These are phyloP conservation scores for Penicillium brevicompactum DNA, from an alignment of 2,329 filamentous ascomycete genomes.

Conservation along the genomic window DNA sequence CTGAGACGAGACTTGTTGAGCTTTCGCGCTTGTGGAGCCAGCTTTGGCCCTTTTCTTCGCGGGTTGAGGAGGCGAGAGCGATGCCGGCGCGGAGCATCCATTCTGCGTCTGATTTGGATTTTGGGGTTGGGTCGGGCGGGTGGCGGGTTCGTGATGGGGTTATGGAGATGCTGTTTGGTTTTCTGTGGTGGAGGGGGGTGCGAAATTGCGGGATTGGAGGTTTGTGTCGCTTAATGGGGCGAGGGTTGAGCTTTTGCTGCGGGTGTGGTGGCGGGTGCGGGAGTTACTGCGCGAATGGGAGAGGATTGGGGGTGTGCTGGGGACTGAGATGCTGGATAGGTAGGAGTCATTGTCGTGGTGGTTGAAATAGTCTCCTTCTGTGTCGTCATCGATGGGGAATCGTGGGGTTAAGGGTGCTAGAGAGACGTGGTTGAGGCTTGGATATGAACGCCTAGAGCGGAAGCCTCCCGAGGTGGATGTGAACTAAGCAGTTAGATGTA, in stretches of 20 bases:
- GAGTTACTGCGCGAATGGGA: constrained; percentile 46
- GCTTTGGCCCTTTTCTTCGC: constrained; percentile 64
- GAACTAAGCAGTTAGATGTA: constrained; percentile 16
- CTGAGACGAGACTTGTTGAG: constrained; percentile 54
- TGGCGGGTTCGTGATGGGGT: not conserved
- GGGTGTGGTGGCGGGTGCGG: constrained; percentile 31
- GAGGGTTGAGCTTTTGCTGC: constrained; percentile 39
- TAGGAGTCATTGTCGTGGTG: constrained; percentile 32
- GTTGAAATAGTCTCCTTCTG: constrained; percentile 37
- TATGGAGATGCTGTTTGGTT: constrained; percentile 3
- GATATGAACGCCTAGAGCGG: constrained; percentile 57
- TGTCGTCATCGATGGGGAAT: constrained; percentile 55
- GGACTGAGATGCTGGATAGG: constrained; percentile 45
- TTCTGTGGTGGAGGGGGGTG: constrained; percentile 27
- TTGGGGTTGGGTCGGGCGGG: constrained; percentile 2
- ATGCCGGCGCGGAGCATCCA: constrained; percentile 64
- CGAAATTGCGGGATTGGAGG: constrained; percentile 29
- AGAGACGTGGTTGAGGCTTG: constrained; percentile 61
- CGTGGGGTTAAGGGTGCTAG: constrained; percentile 61
- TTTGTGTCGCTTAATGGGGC: constrained; percentile 39
- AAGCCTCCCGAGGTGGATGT: constrained; percentile 32
- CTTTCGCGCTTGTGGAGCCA: constrained; percentile 61
- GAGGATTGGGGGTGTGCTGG: constrained; percentile 45
- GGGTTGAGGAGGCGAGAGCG: constrained; percentile 57
- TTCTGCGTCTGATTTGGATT: constrained; percentile 46